A percentile compares a stretch with the other conserved stretches of the same genome.
Conservation (phyloP, 164 flowering plant species). For the Dillenia suffruticosa region DNA sequence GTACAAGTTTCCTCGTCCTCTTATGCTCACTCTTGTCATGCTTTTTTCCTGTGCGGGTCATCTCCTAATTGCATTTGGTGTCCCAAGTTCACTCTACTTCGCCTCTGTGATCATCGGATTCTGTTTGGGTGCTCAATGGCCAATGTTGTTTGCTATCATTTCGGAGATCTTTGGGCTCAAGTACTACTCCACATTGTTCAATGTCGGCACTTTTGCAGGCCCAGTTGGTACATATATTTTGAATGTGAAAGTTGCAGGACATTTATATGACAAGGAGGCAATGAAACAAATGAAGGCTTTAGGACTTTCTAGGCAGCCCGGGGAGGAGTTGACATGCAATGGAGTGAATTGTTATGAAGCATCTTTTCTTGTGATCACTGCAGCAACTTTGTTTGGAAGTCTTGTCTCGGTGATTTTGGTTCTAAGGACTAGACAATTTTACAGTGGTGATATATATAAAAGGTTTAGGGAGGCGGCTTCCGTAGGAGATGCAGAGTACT, state of each 20-base stretch:
- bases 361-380: conserved; percentile 17
- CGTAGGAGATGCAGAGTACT: no score
- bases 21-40: conserved; percentile 17
- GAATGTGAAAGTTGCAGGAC: conserved; percentile 25
- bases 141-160: conserved; percentile 25
- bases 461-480: conserved; percentile 18
- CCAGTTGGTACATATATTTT: conserved; percentile 27
- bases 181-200: conserved; percentile 33
- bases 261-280: conserved; percentile 26
- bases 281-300: conserved; percentile 15
- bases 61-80: conserved; percentile 17
- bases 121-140: conserved; percentile 31
- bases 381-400: conserved; percentile 24
- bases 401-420: conserved; percentile 23
- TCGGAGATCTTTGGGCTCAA: conserved; percentile 37
- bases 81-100: conserved; percentile 10
- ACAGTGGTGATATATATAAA: conserved; percentile 28
- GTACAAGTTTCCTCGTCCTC: conserved; percentile 24
- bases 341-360: conserved; percentile 21
- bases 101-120: conserved; percentile 31
- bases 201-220: conserved; percentile 21
- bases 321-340: conserved; percentile 24
- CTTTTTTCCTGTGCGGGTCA: conserved; percentile 15
- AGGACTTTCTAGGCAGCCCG: conserved; percentile 13
- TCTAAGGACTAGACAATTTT: conserved; percentile 24